Evolutionary conservation across 345 rosid species (phyloP), one percentile per base, ranked within the genome.

Genomic region (Cardamine chenopodiifolia): DNA sequence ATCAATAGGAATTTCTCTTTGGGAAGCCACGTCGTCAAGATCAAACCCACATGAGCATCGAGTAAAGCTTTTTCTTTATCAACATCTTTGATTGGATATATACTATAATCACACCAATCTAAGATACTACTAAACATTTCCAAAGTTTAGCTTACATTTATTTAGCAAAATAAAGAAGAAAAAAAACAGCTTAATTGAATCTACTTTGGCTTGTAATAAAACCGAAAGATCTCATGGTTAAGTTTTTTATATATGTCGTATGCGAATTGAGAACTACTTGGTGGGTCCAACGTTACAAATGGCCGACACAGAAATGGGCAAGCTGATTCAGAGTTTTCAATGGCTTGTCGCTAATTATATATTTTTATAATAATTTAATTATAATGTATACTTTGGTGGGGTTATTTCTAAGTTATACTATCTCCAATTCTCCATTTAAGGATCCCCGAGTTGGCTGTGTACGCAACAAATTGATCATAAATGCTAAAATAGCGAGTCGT

Each of bases 281-380:
- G 62, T 69, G 26, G 79, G 52, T 76, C 74, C 63, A 25, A 40
- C 10, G 35, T 40, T 68, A 68, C 62, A 18, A 40, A 31, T 75
- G 79, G 79, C 79, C 79, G 74, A 76, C 74, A 74, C 60, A 20
- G 4, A 61, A 52, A 61, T 61, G 37, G 62, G 55, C 61, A 68
- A 40, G 56, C 56, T 52, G 68, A 22, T 61, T 50, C 39, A 59
- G 57, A 29, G 18, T 53, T 63, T 72, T 53, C 35, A 15, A 7
- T 19, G 28, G 10, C 56, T 20, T 54, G 6, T 54, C 0, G 62
- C 28, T 34, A 71, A 62, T 22, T 62, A 19, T 60, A n/a, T n/a
- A 44, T 23, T 52, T 23, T 26, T 12, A 23, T 8, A 23, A 52
- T 23, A 52, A 1, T 48, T 18, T 56, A 42, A 14, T 14, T 44